Base-by-base conservation (phyloP, 192 early-diverging fungal genomes). In the Gonapodya prolifera region DNA sequence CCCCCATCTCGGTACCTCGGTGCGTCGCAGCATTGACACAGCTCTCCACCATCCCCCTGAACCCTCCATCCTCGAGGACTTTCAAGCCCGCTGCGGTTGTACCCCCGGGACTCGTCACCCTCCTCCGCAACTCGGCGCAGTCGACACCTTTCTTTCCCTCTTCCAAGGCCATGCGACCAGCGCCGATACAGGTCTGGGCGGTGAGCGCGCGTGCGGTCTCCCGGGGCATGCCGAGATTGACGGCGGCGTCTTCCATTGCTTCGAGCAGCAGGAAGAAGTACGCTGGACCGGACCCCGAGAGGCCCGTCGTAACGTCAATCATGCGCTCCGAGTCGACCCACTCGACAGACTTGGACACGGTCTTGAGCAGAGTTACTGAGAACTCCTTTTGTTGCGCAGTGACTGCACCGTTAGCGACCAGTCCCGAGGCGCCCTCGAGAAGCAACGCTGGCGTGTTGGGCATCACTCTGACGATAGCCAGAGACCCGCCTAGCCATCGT, bases 261-360 rank as follows among this genome's bases (percentile, higher is more conserved):
- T 96, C 96, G 82, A 96, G 88, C 76, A 98, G 84, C 79, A 95
- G 82, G 85, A 98, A 98, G 83, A 98, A 98, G 81, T 98, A 98
- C 0, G 96, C 96, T 1, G 96, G 96, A 1, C 96, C 96, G n/a
- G 91, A 92, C 0, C 96, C 94, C 29, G 77, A 78, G 34, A 78
- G 83, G 1, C 90, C 93, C 0, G 94, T 95, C 34, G 96, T 95
- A 0, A 94, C 89, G 77, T 98, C 96, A 70, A 98, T 88, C 35
- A 91, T 83, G 0, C 69, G 35, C 78, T 98, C 95, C 0, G 79
- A 78, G 29, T 92, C 89, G 30, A 96, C 92, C 94, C 94, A 98
- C 70, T 89, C 88, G n/a, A 90, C 87, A 76, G 88, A 81, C 82
- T 92, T 93, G 45, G 93, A 91, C 36, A 98, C 90, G 34, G 92